A percentile compares a stretch with the other conserved stretches of the same genome.
Evolutionary conservation across 108 stramenopile species (phyloP).

Genomic region (Pseudonitzschia multistriata): DNA sequence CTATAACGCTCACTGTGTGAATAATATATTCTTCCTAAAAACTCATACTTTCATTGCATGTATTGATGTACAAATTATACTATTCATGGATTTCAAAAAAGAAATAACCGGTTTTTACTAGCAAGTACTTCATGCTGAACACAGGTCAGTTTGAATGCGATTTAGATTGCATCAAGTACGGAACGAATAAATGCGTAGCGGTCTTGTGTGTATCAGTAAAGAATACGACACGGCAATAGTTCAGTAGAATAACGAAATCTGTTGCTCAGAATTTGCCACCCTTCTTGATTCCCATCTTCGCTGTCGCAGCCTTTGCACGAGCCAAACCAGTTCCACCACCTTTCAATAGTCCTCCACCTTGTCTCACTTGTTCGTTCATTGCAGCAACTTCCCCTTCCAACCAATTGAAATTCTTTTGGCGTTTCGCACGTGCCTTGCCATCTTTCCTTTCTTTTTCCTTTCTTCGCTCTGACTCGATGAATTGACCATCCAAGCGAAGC

Average conservation of each 20-base stretch:
- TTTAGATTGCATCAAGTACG: too few relatives aligned
- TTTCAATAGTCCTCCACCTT: constrained; percentile 77
- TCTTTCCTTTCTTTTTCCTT: constrained; percentile 60
- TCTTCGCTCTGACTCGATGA: constrained; percentile 81
- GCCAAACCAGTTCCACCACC: constrained; percentile 87
- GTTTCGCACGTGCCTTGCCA: constrained; percentile 62
- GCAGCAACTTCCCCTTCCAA: constrained; percentile 88
- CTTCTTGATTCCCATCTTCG: constrained; percentile 87
- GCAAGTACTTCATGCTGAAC: too few relatives aligned
- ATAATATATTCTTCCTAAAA: too few relatives aligned
- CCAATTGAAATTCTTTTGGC: constrained; percentile 89
- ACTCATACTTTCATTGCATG: too few relatives aligned
- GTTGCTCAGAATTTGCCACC: constrained; percentile 75
- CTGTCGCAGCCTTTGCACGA: constrained; percentile 66
- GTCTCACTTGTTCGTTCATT: constrained; percentile 88
- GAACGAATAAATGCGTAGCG: too few relatives aligned
- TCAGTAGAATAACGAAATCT: not conserved
- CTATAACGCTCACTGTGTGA: too few relatives aligned
- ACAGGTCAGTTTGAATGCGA: too few relatives aligned
- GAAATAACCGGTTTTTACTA: too few relatives aligned
- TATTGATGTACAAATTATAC: too few relatives aligned
- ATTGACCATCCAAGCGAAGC: constrained; percentile 81
- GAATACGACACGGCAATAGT: too few relatives aligned
- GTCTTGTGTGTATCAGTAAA: too few relatives aligned
- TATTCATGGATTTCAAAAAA: too few relatives aligned